Base-by-base conservation (phyloP, 2,329 filamentous ascomycete genomes). In the Aureobasidium sp. region DNA sequence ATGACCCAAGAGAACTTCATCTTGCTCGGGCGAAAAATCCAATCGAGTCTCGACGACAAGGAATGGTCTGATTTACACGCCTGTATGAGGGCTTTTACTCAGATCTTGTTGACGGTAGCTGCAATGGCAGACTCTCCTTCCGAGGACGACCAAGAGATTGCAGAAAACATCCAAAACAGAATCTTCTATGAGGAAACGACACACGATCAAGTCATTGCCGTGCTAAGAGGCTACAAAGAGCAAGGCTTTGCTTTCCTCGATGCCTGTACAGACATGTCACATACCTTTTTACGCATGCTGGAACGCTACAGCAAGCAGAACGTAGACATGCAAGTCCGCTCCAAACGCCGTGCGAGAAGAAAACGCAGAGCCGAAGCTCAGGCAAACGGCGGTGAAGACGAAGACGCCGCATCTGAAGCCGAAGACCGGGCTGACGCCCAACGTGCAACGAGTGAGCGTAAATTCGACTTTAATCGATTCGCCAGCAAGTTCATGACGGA, bases 171-270 rank as follows among this genome's bases (percentile, higher is more conserved):
- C 11, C 81, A 95, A 49, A 94, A 86, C 62, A 88, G 91, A 57
- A 88, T 98, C n/a, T 98, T 98, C 68, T 98, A 98, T 70, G 93
- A 98, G 69, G 90, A 97, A 64, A 81, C 88, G 0, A 96, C 90
- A 0, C 90, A 98, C 63, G 91, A 98, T 57, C 79, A 87, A 21
- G 80, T 98, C 48, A 79, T 91, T 25, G 80, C 83, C 55, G 86
- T 96, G 50, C 77, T 91, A 1, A 79, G 85, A 58, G 84, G 79
- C n/a, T 97, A 94, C 72, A 95, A 94, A 60, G 88, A 91, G 56
- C 93, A 97, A 70, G 87, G 88, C 0, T 93, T 96, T 61, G 88
- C 90, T 53, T 98, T 96, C 61, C 78, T 98, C 1, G 90, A 98
- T 68, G 86, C 90, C 5, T 85, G 86, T 55, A 97, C 91, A 1